Base-by-base conservation (phyloP, 2,329 filamentous ascomycete genomes). In the Cercospora zeae-maydis region DNA sequence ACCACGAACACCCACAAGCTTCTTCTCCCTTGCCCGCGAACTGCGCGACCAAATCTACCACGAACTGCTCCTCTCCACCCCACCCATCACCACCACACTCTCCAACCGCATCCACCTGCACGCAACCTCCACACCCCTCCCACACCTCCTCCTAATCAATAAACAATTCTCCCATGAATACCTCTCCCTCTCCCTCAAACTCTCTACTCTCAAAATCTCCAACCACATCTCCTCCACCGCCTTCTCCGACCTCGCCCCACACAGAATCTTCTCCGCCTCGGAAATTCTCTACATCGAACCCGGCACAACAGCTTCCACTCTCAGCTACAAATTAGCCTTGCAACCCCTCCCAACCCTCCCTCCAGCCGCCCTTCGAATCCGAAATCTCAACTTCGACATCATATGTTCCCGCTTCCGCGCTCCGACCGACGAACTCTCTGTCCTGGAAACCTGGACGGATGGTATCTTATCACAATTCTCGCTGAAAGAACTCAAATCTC, bases 31-130 rank as follows among this genome's bases (percentile, higher is more conserved):
- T 10, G 37, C 59, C 14, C 47, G 55, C 37, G 63, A 65, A 54
- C 59, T 62, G 31, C 63, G 59, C 19, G 59, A 65, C n/a, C 49
- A 56, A 13, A 65, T 65, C 56, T 65, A 62, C 51, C 5, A 14
- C 10, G 27, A 65, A 27, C 47, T 59, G 33, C 53, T 64, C 6
- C 34, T 34, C 16, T 9, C n/a, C 10, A 39, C 59, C 24, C 16
- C 37, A 24, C 27, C 54, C 16, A 27, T 36, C 47, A 10, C 33
- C 19, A 37, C 55, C 19, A 10, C 33, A 5, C 34, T 59, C 19
- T 16, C 11, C 47, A 34, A 49, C 30, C 19, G 37, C 16, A 14
- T 62, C 24, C 58, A 45, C n/a, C 36, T 62, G 34, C 24, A 42
- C n/a, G 53, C 51, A 6, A 51, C 39, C 42, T 30, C 47, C 10